Base-by-base conservation (phyloP, 75 land plant species). In the Azolla pinnata region DNA sequence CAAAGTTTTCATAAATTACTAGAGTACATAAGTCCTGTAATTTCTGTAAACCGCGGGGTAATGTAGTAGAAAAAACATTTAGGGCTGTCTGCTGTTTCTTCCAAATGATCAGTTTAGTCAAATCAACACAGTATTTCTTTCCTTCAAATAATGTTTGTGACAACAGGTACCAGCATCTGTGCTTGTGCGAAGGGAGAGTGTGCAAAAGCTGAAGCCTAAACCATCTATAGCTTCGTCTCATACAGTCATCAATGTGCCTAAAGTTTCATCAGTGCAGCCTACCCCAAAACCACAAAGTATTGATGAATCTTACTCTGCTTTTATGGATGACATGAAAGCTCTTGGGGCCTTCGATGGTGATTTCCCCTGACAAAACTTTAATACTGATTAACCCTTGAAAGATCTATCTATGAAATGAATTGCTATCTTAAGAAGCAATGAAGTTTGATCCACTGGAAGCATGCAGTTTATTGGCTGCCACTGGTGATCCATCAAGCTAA, bases 81-180 rank as follows among this genome's bases (percentile, higher is more conserved):
- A n/a, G n/a, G n/a, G n/a, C n/a, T n/a, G n/a, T n/a, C n/a, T n/a
- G n/a, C n/a, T n/a, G n/a, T n/a, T n/a, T n/a, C n/a, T n/a, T n/a
- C n/a, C n/a, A n/a, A n/a, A n/a, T n/a, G n/a, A n/a, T n/a, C n/a
- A n/a, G n/a, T n/a, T n/a, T n/a, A n/a, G n/a, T n/a, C n/a, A n/a
- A n/a, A n/a, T 17, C 17, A 10, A 42, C 44, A 42, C 14, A 38
- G 42, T 38, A 38, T 38, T 38, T 38, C 14, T 56, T 56, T 31
- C 9, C 10, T 52, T 10, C n/a, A 52, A 44, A 33, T 29, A 44
- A 24, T 54, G 16, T n/a, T n/a, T n/a, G n/a, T n/a, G n/a, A n/a
- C n/a, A n/a, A n/a, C 82, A 95, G 99, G 82, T 95, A 47, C 99
- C 99, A 53, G 99, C 99, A 44, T 95, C 97, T 58, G 99, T 95